Base-by-base conservation (phyloP, 768 basidiomycete species). In the Rhodotorula babjevae region DNA sequence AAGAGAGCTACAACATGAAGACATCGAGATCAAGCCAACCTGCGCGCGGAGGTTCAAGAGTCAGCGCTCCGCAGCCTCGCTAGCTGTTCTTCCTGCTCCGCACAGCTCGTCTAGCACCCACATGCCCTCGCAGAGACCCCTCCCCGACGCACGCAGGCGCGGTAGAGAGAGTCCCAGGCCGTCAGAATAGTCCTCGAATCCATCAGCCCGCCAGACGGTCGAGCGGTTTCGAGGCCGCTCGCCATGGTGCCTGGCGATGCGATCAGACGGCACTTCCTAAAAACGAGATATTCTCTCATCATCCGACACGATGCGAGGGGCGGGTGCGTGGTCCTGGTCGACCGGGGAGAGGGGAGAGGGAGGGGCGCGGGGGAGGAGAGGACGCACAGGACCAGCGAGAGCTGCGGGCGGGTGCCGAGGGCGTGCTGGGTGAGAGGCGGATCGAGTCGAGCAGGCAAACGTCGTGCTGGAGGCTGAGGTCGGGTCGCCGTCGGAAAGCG, bases 191-290 rank as follows among this genome's bases (percentile, higher is more conserved):
- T 47, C 44, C 60, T 61, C 60, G 60, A 42, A 46, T 61, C 27
- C 60, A 61, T 61, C 60, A 59, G 23, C 58, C 7, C 40, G 23
- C 58, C 25, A 14, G 58, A 36, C 25, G 36, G 33, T 29, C 5
- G 21, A 57, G 33, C 33, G 56, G 33, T 57, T 36, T 57, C 58
- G 36, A 40, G 40, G 33, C 58, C 23, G 29, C 58, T 59, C 31
- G 25, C 58, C 40, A 23, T 59, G 18, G 33, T 36, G 44, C 23
- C 25, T 42, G n/a, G 40, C 55, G 11, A 40, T 47, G 40, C 18
- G 14, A 23, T 61, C 69, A 62, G 69, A 55, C 69, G 63, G 69
- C 69, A 71, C 69, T 71, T 71, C 69, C 69, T 71, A 55, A 65
- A 46, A 56, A 42, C 42, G 42, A 53, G 62, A 50, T 25, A 55